phyloP scores from a whole-genome alignment of 305 asterid species.

The Fraxinus nigra region DNA sequence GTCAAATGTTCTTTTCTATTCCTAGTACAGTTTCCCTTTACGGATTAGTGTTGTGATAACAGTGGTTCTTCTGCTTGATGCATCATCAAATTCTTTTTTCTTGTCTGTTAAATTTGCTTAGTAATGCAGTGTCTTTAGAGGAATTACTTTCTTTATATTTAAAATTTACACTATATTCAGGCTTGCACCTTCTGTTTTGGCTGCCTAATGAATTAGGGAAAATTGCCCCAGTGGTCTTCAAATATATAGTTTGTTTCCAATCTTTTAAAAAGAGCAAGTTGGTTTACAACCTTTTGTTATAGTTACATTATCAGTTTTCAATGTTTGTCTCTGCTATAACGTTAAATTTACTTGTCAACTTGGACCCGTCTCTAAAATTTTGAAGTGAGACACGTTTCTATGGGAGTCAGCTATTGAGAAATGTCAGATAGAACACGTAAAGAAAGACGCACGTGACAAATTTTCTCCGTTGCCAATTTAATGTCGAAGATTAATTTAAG shows the following conservation, averaged over 20 bases:
- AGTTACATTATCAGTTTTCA: background rate
- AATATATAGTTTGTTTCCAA: background rate
- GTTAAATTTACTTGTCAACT: background rate
- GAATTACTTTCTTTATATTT: background rate
- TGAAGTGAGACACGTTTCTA: background rate
- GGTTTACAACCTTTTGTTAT: background rate
- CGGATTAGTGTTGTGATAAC: constrained; percentile 28
- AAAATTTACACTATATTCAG: background rate
- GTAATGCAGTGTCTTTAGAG: background rate
- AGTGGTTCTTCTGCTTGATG: constrained; percentile 18
- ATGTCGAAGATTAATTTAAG: background rate
- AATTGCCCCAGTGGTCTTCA: background rate
- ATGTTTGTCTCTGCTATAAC: background rate
- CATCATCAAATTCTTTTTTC: constrained; percentile 13
- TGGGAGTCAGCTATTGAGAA: background rate
- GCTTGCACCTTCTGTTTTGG: background rate
- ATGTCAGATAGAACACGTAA: too few relatives aligned
- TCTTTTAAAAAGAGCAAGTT: background rate
- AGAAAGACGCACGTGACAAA: background rate
- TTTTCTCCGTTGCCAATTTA: background rate
- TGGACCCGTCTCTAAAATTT: background rate
- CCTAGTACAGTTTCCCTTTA: constrained; percentile 31
- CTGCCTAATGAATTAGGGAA: background rate
- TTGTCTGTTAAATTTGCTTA: constrained; percentile 13
- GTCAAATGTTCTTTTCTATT: constrained; percentile 25